phyloP scores from a whole-genome alignment of 495 filamentous ascomycete species.

The Acidomyces sp. region DNA sequence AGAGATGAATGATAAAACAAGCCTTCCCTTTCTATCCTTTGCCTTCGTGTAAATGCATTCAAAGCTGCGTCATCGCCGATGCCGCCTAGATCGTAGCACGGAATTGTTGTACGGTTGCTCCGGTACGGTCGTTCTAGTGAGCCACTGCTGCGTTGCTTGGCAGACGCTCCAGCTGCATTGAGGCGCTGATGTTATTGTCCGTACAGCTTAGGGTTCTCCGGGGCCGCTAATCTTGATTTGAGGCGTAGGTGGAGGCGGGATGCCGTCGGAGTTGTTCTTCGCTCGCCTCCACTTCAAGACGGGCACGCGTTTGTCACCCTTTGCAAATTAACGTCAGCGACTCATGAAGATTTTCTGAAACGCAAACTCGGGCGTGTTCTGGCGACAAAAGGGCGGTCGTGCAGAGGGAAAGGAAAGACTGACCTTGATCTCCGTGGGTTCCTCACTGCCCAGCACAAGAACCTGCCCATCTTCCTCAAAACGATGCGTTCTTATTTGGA shows the following conservation, averaged over 20 bases:
- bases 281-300: conserved; percentile 20
- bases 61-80: not conserved
- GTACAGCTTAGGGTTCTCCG: conserved; percentile 10
- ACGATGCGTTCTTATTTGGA: conserved; percentile 16
- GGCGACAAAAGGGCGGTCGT: too few relatives aligned
- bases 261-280: conserved; percentile 9
- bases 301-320: conserved; percentile 20
- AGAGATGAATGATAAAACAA: too few relatives aligned
- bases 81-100: not conserved
- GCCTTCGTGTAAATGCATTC: too few relatives aligned
- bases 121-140: not conserved
- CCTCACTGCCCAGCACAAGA: conserved; percentile 19
- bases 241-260: conserved; percentile 17
- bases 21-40: too few relatives aligned
- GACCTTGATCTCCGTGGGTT: conserved; percentile 22
- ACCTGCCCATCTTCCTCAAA: conserved; percentile 24
- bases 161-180: not conserved
- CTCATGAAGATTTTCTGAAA: not conserved
- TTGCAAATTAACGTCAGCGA: not conserved
- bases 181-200: not conserved
- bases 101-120: too few relatives aligned
- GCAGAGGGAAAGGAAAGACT: not conserved
- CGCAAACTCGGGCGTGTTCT: too few relatives aligned
- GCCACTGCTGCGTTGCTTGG: not conserved
- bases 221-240: conserved; percentile 19